Evolutionary conservation across 768 basidiomycete genomes (phyloP).

Genomic region (Lyophyllum atratum): DNA sequence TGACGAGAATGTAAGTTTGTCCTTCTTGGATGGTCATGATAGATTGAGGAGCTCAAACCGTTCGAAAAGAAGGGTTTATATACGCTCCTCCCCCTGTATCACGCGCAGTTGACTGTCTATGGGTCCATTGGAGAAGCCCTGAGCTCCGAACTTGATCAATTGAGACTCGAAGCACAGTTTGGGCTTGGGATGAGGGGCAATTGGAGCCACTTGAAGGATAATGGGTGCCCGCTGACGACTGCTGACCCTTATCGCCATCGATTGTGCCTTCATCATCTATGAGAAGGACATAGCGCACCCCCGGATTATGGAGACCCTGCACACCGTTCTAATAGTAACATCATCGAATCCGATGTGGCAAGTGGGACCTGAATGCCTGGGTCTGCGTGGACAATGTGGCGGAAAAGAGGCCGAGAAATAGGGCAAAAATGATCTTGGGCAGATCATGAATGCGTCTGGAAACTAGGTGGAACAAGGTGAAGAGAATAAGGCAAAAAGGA

Average conservation of each 20-base stretch:
- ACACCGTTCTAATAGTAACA: neutral
- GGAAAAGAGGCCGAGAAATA: neutral
- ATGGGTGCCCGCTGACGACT: constrained; percentile 2
- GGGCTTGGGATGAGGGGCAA: neutral
- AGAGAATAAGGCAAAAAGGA: neutral
- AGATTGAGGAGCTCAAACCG: neutral
- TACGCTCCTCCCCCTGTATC: neutral
- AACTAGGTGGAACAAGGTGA: too few species aligned
- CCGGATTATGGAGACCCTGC: neutral
- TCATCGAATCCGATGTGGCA: neutral
- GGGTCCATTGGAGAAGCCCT: neutral
- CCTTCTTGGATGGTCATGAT: constrained; percentile 19
- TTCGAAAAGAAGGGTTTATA: neutral
- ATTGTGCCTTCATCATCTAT: constrained; percentile 13
- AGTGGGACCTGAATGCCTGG: too few species aligned
- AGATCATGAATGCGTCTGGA: neutral
- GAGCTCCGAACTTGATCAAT: neutral
- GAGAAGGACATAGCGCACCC: neutral
- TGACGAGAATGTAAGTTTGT: constrained; percentile 18
- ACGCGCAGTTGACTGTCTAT: neutral
- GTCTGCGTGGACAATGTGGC: too few species aligned
- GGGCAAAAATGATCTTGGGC: neutral
- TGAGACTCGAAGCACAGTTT: neutral
- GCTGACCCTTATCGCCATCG: constrained; percentile 15
- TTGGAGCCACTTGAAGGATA: neutral